Evolutionary conservation across 495 filamentous ascomycete species (phyloP).

Genomic region (Aspergillus baeticus): DNA sequence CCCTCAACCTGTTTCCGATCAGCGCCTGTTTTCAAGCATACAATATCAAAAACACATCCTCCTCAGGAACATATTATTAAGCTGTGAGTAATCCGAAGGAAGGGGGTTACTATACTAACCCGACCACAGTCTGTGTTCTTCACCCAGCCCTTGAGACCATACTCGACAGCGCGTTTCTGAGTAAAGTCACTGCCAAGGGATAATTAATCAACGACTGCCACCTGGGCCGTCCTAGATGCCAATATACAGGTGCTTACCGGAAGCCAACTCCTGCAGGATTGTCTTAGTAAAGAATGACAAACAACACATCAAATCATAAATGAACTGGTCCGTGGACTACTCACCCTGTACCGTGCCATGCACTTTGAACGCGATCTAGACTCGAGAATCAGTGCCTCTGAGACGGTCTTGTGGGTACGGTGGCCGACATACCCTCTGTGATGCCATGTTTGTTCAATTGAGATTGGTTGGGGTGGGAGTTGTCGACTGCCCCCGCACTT

Average conservation of each 20-base stretch:
- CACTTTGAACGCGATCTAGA: slow-evolving; percentile 51
- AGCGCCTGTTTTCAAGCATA: neutral
- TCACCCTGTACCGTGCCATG: slow-evolving; percentile 54
- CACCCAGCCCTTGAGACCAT: slow-evolving; percentile 75
- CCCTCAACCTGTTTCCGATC: slow-evolving; percentile 67
- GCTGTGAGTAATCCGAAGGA: neutral
- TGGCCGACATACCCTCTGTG: no score
- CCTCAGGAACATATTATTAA: neutral
- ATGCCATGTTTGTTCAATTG: no score
- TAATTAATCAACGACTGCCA: no score
- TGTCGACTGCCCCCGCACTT: no score
- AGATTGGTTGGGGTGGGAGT: no score
- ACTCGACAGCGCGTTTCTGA: slow-evolving; percentile 60
- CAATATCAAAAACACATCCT: neutral
- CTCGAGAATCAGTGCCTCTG: no score
- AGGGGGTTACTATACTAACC: slow-evolving; percentile 36
- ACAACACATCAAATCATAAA: neutral
- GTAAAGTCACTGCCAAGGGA: slow-evolving; percentile 61
- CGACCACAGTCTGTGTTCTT: slow-evolving; percentile 72
- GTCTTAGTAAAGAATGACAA: neutral
- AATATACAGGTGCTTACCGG: slow-evolving; percentile 47
- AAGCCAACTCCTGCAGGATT: slow-evolving; percentile 63
- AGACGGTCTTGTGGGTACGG: no score
- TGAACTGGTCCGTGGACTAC: neutral
- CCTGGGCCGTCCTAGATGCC: neutral